Conservation (phyloP, 2,329 filamentous ascomycete species). For the Exophiala phaeomuriformis region DNA sequence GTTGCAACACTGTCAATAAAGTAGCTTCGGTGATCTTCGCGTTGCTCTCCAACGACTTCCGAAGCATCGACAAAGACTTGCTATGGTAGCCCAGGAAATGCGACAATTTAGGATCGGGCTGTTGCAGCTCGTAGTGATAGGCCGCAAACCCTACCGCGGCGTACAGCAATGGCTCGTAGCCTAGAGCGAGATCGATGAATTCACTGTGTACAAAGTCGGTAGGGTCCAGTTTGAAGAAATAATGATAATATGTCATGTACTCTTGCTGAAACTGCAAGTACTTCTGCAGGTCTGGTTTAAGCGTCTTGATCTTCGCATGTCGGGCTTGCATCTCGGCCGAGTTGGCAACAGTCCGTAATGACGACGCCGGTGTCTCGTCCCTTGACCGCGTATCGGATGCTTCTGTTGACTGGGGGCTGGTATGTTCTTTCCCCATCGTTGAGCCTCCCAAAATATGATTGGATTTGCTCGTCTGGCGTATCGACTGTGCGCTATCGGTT, state of each 20-base stretch:
- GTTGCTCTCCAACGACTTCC: constrained; percentile 62
- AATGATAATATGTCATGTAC: constrained; percentile 74
- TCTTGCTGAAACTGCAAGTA: constrained; percentile 73
- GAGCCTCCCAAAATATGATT: constrained; percentile 23
- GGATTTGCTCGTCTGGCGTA: constrained; percentile 29
- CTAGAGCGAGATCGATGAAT: constrained; percentile 64
- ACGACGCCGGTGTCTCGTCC: constrained; percentile 29
- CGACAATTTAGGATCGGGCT: constrained; percentile 64
- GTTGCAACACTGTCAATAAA: constrained; percentile 77
- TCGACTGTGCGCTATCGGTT: constrained; percentile 23
- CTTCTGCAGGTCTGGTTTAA: constrained; percentile 64
- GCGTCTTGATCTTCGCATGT: constrained; percentile 33
- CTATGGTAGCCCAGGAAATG: constrained; percentile 88
- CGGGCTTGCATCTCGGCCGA: constrained; percentile 22
- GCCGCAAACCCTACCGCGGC: constrained; percentile 82
- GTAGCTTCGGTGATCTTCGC: constrained; percentile 67
- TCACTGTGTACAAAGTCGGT: constrained; percentile 66
- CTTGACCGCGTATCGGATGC: constrained; percentile 34
- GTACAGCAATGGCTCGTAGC: constrained; percentile 75
- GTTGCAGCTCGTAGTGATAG: constrained; percentile 70
- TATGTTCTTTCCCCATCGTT: constrained; percentile 30
- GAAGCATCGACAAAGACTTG: constrained; percentile 69
- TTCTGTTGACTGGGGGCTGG: constrained; percentile 46
- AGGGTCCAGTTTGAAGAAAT: constrained; percentile 65
- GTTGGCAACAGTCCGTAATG: constrained; percentile 17